Evolutionary conservation across 2,329 filamentous ascomycete genomes (phyloP).

Genomic region (Cordyceps sp.): DNA sequence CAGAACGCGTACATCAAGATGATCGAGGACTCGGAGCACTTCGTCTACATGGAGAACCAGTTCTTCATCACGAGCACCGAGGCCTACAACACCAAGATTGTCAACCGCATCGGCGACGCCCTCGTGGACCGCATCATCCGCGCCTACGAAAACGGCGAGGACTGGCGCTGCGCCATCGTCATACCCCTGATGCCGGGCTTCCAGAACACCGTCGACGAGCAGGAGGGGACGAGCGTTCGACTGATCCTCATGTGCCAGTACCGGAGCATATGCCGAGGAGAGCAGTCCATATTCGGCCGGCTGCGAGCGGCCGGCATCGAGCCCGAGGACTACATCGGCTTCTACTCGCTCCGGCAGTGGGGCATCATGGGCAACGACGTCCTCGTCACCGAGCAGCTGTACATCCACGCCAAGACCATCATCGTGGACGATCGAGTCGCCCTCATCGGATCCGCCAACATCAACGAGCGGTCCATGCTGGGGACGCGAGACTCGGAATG

Average conservation of each 20-base stretch:
- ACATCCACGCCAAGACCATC: constrained; percentile 96
- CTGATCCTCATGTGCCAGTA: constrained; percentile 96
- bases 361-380: constrained; percentile 74
- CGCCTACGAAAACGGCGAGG: constrained; percentile 67
- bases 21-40: constrained; percentile 90
- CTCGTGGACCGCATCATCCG: constrained; percentile 81
- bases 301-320: constrained; percentile 68
- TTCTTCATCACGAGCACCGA: constrained; percentile 94
- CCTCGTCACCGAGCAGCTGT: constrained; percentile 87
- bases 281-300: constrained; percentile 80
- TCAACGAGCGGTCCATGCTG: constrained; percentile 94
- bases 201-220: constrained; percentile 86
- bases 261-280: constrained; percentile 85
- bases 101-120: constrained; percentile 88
- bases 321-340: constrained; percentile 87
- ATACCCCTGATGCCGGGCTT: constrained; percentile 98
- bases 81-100: constrained; percentile 71
- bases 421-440: constrained; percentile 86
- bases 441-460: constrained; percentile 93
- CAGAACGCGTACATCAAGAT: constrained; percentile 89
- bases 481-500: constrained; percentile 85
- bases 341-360: constrained; percentile 87
- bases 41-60: constrained; percentile 97
- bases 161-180: constrained; percentile 79
- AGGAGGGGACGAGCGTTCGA: constrained; percentile 85